Percentiles rank a stretch among this genome's conserved stretches.
These are phyloP conservation scores for Fraxinus americana DNA, from an alignment of 257 asterid genomes.

Conservation along the genomic window DNA sequence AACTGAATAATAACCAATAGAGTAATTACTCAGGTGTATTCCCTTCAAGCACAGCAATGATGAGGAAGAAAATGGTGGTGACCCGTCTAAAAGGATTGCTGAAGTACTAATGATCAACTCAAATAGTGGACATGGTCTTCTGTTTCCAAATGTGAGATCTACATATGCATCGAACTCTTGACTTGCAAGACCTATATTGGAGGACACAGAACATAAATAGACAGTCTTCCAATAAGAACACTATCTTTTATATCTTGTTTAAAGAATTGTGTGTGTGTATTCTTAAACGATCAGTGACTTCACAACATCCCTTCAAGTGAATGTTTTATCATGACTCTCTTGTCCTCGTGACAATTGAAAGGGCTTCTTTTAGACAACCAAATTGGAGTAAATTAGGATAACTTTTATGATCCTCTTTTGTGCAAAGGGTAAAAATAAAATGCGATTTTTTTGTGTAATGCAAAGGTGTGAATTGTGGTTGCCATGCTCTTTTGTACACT, in stretches of 20 bases:
- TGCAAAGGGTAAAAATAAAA: background rate
- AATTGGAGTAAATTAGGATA: constrained; percentile 9
- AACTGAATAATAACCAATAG: constrained; percentile 8
- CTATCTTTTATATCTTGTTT: background rate
- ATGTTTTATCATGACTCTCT: background rate
- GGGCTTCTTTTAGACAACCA: background rate
- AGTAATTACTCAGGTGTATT: constrained; percentile 64
- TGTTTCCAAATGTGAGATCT: constrained; percentile 84
- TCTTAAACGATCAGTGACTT: constrained; percentile 8
- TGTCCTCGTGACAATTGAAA: background rate
- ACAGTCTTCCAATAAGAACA: background rate
- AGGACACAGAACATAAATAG: background rate
- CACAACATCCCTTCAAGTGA: constrained; percentile 12
- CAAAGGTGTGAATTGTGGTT: background rate
- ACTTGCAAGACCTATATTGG: background rate
- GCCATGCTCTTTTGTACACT: background rate
- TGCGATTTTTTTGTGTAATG: background rate
- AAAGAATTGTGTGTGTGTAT: background rate
- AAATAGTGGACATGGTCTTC: constrained; percentile 92
- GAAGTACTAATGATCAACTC: constrained; percentile 93
- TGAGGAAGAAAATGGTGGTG: constrained; percentile 50
- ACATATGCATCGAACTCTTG: background rate
- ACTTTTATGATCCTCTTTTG: constrained; percentile 11
- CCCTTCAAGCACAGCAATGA: constrained; percentile 59
- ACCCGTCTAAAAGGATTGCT: constrained; percentile 42